phyloP scores from a whole-genome alignment of 2,329 filamentous ascomycete genomes.

The Verticillium isaacii region DNA sequence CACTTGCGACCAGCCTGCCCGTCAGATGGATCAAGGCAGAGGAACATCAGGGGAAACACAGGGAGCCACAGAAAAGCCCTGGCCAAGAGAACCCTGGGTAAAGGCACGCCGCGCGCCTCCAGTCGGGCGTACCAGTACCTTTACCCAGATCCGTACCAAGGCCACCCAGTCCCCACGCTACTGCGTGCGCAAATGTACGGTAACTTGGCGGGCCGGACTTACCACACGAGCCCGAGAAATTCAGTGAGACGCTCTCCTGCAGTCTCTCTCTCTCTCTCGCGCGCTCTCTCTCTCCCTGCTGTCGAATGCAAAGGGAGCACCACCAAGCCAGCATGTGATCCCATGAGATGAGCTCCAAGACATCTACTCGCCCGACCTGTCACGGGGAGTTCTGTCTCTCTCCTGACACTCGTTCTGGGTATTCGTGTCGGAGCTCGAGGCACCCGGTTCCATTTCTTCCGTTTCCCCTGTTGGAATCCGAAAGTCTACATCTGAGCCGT shows the following conservation, averaged over 20 bases:
- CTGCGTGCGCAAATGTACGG: background rate
- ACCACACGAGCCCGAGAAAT: background rate
- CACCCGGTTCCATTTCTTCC: background rate
- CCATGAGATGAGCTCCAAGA: background rate
- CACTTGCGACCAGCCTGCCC: background rate
- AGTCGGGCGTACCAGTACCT: background rate
- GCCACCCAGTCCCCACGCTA: background rate
- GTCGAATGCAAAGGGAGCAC: background rate
- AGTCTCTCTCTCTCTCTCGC: background rate
- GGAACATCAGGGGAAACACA: background rate
- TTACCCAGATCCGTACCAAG: background rate
- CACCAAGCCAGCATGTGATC: background rate
- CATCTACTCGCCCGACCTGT: background rate
- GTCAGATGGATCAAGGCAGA: background rate
- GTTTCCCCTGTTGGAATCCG: background rate
- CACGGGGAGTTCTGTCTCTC: background rate
- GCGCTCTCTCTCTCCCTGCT: background rate
- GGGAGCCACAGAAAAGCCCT: background rate
- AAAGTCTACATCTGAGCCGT: background rate
- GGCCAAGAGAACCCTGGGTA: background rate
- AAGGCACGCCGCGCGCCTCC: background rate
- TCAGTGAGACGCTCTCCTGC: background rate
- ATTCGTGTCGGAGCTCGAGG: background rate
- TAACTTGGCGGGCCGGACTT: background rate
- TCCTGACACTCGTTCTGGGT: background rate